A percentile compares a stretch with the other conserved stretches of the same genome.
phyloP scores from a whole-genome alignment of 2,329 filamentous ascomycete genomes.

The Penicillium sp. region DNA sequence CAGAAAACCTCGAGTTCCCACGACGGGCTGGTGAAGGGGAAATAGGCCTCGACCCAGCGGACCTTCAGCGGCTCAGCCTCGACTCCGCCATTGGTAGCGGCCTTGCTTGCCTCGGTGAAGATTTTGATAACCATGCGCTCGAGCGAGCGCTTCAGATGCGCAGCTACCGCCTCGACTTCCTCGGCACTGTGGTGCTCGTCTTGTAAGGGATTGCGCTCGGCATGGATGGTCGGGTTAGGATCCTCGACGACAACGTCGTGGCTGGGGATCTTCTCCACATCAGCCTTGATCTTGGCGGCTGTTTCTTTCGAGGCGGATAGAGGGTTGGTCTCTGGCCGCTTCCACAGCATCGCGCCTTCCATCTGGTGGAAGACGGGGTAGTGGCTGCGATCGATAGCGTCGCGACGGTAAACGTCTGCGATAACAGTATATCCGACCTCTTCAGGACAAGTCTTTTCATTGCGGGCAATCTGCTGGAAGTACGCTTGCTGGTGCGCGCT shows the following conservation, averaged over 20 bases:
- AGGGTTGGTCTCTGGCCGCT: slow-evolving; percentile 53
- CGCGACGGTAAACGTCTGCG: slow-evolving; percentile 91
- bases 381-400: slow-evolving; percentile 92
- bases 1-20: slow-evolving; percentile 98
- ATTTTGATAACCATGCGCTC: slow-evolving; percentile 89
- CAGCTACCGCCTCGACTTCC: slow-evolving; percentile 79
- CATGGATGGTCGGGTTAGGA: slow-evolving; percentile 74
- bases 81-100: slow-evolving; percentile 54
- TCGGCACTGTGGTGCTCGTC: slow-evolving; percentile 66
- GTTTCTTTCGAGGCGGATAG: slow-evolving; percentile 45
- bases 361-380: slow-evolving; percentile 99
- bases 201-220: slow-evolving; percentile 82
- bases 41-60: slow-evolving; percentile 95
- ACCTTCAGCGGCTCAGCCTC: slow-evolving; percentile 75
- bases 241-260: slow-evolving; percentile 81
- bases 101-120: slow-evolving; percentile 74
- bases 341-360: slow-evolving; percentile 92
- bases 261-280: slow-evolving; percentile 70
- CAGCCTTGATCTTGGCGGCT: slow-evolving; percentile 65
- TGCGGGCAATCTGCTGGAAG: slow-evolving; percentile 66
- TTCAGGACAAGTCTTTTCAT: slow-evolving; percentile 36
- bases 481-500: slow-evolving; percentile 87
- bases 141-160: slow-evolving; percentile 84
- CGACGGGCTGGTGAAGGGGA: slow-evolving; percentile 92
- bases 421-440: slow-evolving; percentile 81